A percentile compares a stretch with the other conserved stretches of the same genome.
Conservation (phyloP, 1,284 basidiomycete genomes). For the Takashimella tepidaria region DNA sequence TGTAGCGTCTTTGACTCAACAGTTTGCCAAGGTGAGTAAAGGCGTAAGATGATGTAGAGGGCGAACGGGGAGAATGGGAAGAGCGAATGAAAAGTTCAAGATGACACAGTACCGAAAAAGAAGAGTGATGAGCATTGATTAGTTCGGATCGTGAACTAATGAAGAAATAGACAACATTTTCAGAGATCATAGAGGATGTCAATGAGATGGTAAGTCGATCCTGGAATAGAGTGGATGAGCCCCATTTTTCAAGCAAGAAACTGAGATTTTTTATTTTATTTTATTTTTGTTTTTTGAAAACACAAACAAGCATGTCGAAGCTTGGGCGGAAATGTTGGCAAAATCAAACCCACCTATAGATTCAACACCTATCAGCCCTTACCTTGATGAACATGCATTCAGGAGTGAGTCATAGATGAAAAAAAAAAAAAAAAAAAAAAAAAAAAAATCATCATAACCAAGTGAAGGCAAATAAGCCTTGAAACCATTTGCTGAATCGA, state of each 20-base stretch:
- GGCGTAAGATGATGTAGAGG: background rate
- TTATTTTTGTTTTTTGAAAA: too few relatives aligned
- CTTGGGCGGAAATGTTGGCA: slow-evolving; percentile 77
- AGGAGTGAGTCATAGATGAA: slow-evolving; percentile 39
- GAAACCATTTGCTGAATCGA: background rate
- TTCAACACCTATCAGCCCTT: slow-evolving; percentile 71
- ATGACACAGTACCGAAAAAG: too few relatives aligned
- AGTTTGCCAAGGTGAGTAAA: slow-evolving; percentile 37
- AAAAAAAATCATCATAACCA: too few relatives aligned
- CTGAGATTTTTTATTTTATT: too few relatives aligned
- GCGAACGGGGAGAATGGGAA: too few relatives aligned
- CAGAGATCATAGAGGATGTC: slow-evolving; percentile 74
- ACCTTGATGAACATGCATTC: slow-evolving; percentile 66
- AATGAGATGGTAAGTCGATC: slow-evolving; percentile 65
- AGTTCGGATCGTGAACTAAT: too few relatives aligned
- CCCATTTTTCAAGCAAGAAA: background rate
- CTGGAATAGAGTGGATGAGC: background rate
- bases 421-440: too few relatives aligned
- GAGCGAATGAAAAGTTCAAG: too few relatives aligned
- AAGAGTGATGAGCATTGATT: too few relatives aligned
- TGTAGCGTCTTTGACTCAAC: slow-evolving; percentile 54
- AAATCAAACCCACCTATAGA: slow-evolving; percentile 67
- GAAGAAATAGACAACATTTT: slow-evolving; percentile 55
- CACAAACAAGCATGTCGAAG: slow-evolving; percentile 62
- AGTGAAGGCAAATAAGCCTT: background rate